Conservation (phyloP, 805 yeast genomes). For the Sugiyamaella marilandica region DNA sequence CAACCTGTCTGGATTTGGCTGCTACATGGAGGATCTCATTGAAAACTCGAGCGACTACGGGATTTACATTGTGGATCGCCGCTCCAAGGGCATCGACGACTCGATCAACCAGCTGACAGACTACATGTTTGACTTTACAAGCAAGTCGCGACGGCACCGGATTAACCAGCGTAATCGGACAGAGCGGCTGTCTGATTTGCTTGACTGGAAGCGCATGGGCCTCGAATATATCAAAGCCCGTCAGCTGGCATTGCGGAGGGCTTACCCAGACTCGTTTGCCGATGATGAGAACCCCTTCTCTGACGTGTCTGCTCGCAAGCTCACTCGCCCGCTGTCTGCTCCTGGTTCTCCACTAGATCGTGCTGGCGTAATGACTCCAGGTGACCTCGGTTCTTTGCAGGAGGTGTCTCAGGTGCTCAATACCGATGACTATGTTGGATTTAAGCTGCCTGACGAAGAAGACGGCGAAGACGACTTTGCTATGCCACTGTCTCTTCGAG, state of each 20-base stretch:
- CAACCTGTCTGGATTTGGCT: constrained; percentile 93
- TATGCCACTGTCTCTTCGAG: constrained; percentile 25
- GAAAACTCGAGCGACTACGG: constrained; percentile 95
- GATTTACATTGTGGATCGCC: constrained; percentile 92
- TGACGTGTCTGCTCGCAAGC: constrained; percentile 39
- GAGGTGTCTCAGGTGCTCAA: constrained; percentile 69
- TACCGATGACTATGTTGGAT: constrained; percentile 68
- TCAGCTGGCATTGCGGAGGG: constrained; percentile 84
- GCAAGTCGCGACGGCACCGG: constrained; percentile 91
- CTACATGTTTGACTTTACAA: constrained; percentile 82
- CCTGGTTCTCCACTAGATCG: constrained; percentile 91
- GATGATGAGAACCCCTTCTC: constrained; percentile 33
- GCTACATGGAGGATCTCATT: constrained; percentile 96
- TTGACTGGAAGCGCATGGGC: constrained; percentile 99
- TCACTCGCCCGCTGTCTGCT: constrained; percentile 89
- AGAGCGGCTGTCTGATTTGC: constrained; percentile 83
- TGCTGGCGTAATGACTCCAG: constrained; percentile 86
- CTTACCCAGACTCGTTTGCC: constrained; percentile 77
- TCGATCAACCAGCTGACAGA: constrained; percentile 85
- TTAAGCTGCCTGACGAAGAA: constrained; percentile 37
- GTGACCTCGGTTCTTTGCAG: constrained; percentile 94
- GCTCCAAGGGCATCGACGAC: constrained; percentile 88
- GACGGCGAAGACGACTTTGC: constrained; percentile 31
- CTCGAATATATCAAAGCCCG: constrained; percentile 93
- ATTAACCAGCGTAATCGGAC: constrained; percentile 97